Evolutionary conservation across 1,139 yeast species (phyloP), one percentile per base, ranked within the genome.

Genomic region (Suhomyces choctaworum): DNA sequence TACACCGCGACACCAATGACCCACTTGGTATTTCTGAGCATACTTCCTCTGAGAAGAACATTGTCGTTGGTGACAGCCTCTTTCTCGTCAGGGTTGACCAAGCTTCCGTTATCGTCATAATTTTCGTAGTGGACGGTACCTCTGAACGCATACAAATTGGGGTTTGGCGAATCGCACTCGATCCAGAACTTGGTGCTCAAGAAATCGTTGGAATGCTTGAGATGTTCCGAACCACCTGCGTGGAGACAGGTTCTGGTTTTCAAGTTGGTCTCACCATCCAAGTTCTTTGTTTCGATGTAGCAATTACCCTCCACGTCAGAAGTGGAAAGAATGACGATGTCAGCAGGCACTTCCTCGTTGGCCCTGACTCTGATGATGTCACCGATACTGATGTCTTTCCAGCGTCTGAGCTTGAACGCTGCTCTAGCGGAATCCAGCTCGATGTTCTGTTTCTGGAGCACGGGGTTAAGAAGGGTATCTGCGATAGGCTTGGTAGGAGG

Each of bases 201-300:
- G 43, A 90, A 73, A 54, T 90, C 97, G 20, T 71, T 65, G 0
- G 94, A 71, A 48, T 78, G 89, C 47, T 72, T 75, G 38, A 87
- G 66, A 33, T 67, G 62, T 16, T 62, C 53, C 9, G 66, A 58
- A 24, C 79, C 75, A 16, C 95, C 89, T 50, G 87, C 78, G 40
- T 78, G 76, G 37, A 92, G 64, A 10, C 95, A 81, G 45, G 79
- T 82, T 43, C 88, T 83, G 32, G 80, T 78, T 60, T 92, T 92
- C 57, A 92, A 72, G 56, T 92, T 92, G 4, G 97, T 88, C 62
- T 92, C 98, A 58, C 98, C 98, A 62, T 92, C 97, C 50, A 92
- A 73, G 58, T 92, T 92, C 54, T 89, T 90, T 1, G 98, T 92
- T 60, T 92, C 97, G 27, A 90, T 81, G 53, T 82, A 90, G 62